These are phyloP conservation scores for Trametes elegans DNA, from an alignment of 768 basidiomycete species.

Conservation along the genomic window DNA sequence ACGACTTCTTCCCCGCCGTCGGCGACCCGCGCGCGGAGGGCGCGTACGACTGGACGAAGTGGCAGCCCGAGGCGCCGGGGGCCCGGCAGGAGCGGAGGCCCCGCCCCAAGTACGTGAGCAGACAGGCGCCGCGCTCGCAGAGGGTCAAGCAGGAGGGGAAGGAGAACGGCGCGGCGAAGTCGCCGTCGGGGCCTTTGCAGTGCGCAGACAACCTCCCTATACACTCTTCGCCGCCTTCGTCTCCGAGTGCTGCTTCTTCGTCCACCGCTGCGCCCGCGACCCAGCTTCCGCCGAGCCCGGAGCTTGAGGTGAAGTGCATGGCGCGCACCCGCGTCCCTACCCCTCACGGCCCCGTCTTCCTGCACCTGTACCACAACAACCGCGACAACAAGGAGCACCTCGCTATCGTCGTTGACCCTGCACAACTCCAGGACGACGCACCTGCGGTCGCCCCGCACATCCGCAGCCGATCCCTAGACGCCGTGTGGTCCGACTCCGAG, in stretches of 20 bases:
- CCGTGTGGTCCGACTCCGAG: slow-evolving; percentile 80
- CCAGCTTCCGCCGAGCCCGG: slow-evolving; percentile 22
- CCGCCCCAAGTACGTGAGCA: slow-evolving; percentile 62
- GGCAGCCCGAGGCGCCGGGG: slow-evolving; percentile 41
- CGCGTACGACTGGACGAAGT: slow-evolving; percentile 59
- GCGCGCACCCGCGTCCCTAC: slow-evolving; percentile 97
- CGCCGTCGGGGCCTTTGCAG: slow-evolving; percentile 36
- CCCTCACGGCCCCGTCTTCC: slow-evolving; percentile 87
- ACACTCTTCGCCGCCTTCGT: slow-evolving; percentile 28
- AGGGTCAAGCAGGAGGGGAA: slow-evolving; percentile 48
- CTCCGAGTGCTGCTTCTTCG: neutral
- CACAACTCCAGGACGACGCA: slow-evolving; percentile 61
- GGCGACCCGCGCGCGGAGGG: slow-evolving; percentile 51
- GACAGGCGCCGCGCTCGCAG: slow-evolving; percentile 70
- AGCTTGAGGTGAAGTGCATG: slow-evolving; percentile 85
- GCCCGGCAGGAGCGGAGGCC: slow-evolving; percentile 40
- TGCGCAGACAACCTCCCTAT: slow-evolving; percentile 37
- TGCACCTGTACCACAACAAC: slow-evolving; percentile 94
- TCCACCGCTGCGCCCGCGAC: slow-evolving; percentile 15
- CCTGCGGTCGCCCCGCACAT: slow-evolving; percentile 49
- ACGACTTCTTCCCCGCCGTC: slow-evolving; percentile 69
- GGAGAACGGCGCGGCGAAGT: slow-evolving; percentile 47
- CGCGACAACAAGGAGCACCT: slow-evolving; percentile 93
- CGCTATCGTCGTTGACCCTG: slow-evolving; percentile 90
- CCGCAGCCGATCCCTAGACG: slow-evolving; percentile 78